Evolutionary conservation across 2,329 filamentous ascomycete genomes (phyloP).

Genomic region (Fusarium sp.): DNA sequence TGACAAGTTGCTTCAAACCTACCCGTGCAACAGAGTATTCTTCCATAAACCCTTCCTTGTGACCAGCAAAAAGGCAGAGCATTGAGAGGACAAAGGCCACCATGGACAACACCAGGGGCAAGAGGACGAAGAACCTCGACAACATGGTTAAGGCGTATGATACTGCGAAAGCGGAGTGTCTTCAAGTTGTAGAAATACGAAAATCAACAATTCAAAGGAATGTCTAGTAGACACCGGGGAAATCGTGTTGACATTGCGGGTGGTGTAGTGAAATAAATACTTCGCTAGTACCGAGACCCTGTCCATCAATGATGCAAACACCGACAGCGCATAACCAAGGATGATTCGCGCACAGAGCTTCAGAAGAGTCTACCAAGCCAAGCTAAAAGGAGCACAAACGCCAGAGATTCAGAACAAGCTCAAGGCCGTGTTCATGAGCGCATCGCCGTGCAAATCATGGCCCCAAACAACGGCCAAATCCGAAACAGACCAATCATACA

Average conservation of each 20-base stretch:
- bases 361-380: neutral
- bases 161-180: neutral
- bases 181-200: neutral
- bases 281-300: conserved; percentile 2
- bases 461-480: conserved; percentile 28
- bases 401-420: conserved; percentile 26
- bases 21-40: conserved; percentile 55
- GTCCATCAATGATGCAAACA: conserved; percentile 27
- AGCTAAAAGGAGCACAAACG: conserved; percentile 2
- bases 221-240: conserved; percentile 6
- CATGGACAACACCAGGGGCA: conserved; percentile 52
- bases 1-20: neutral
- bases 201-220: conserved; percentile 14
- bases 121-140: conserved; percentile 46
- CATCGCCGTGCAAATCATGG: conserved; percentile 39
- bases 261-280: conserved; percentile 29
- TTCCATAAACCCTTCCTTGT: conserved; percentile 55
- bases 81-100: conserved; percentile 53
- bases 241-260: conserved; percentile 3
- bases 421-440: conserved; percentile 24
- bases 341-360: conserved; percentile 21
- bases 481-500: conserved; percentile 12
- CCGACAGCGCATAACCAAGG: conserved; percentile 5
- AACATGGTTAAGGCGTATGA: conserved; percentile 29
- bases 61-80: conserved; percentile 54